phyloP scores from a whole-genome alignment of 768 basidiomycete genomes.

The Mycena olivaceomarginata region DNA sequence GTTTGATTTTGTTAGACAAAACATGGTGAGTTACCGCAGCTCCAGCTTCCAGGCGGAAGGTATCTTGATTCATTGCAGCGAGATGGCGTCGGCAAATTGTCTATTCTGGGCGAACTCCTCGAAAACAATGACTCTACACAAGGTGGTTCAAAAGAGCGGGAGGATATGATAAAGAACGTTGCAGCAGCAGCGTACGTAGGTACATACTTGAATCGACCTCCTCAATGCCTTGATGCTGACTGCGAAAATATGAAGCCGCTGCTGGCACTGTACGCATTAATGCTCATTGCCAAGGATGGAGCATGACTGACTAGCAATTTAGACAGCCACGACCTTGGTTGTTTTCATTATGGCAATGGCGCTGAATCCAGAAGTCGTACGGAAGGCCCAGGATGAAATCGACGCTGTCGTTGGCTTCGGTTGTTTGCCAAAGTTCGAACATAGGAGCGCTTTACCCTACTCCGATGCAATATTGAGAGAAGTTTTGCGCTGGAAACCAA shows the following conservation, averaged over 20 bases:
- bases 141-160: background rate
- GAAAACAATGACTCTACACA: background rate
- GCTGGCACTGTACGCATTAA: background rate
- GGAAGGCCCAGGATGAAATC: slow-evolving; percentile 53
- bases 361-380: slow-evolving; percentile 48
- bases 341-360: slow-evolving; percentile 52
- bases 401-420: slow-evolving; percentile 50
- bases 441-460: slow-evolving; percentile 41
- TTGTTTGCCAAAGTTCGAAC: slow-evolving; percentile 52
- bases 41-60: background rate
- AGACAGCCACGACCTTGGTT: slow-evolving; percentile 47
- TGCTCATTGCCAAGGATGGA: background rate
- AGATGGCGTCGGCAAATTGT: background rate
- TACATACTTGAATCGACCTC: background rate
- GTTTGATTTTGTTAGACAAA: background rate
- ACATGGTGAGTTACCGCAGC: background rate
- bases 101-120: slow-evolving; percentile 1
- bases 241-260: background rate
- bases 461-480: slow-evolving; percentile 32
- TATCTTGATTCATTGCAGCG: background rate
- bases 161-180: background rate
- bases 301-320: background rate
- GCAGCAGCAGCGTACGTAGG: background rate
- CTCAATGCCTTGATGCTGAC: background rate
- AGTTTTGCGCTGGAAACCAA: slow-evolving; percentile 36